phyloP scores from a whole-genome alignment of 108 stramenopile genomes.

The Discostella stelligeroides region DNA sequence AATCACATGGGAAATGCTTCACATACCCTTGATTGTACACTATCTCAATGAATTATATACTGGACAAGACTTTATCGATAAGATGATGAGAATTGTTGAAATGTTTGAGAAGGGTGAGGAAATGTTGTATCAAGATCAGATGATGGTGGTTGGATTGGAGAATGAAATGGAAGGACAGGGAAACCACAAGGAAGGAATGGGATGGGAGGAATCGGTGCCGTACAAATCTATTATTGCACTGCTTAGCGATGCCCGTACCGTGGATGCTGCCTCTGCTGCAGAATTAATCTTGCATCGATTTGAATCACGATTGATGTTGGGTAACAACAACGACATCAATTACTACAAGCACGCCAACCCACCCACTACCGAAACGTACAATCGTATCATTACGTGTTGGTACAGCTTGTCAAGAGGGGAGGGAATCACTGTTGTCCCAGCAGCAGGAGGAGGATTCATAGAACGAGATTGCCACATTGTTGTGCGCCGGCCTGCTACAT shows the following conservation, averaged over 20 bases:
- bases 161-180: background rate
- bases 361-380: constrained; percentile 46
- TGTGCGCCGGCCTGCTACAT: background rate
- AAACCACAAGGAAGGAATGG: background rate
- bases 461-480: background rate
- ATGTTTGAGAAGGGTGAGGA: constrained; percentile 21
- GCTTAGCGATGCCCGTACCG: constrained; percentile 30
- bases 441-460: background rate
- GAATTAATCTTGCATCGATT: constrained; percentile 35
- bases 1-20: constrained; percentile 23
- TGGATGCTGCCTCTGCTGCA: constrained; percentile 34
- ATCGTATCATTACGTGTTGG: constrained; percentile 36
- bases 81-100: constrained; percentile 14
- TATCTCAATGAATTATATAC: constrained; percentile 18
- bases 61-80: constrained; percentile 18
- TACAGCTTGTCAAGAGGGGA: constrained; percentile 4
- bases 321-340: too few relatives aligned
- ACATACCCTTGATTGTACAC: constrained; percentile 14
- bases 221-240: constrained; percentile 41
- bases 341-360: constrained; percentile 22
- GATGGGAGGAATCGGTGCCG: constrained; percentile 5
- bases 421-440: background rate
- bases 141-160: background rate
- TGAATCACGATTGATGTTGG: constrained; percentile 13
- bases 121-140: background rate